These are phyloP conservation scores for Colletotrichum cordylinicola DNA, from an alignment of 2,329 filamentous ascomycete genomes.

Conservation along the genomic window DNA sequence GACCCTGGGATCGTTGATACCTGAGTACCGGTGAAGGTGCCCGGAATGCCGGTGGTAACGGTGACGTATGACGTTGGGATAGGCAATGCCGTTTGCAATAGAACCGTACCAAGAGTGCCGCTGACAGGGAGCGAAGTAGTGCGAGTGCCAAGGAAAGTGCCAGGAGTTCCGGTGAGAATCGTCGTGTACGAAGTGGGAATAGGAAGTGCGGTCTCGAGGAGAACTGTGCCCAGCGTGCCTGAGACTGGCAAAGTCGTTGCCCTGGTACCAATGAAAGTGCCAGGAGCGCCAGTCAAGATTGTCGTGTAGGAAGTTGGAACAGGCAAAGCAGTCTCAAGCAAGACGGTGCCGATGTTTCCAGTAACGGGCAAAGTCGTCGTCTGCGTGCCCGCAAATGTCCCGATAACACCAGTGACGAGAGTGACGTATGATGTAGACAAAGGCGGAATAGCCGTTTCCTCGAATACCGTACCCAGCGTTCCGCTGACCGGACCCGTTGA, in stretches of 20 bases:
- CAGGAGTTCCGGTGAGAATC: background rate
- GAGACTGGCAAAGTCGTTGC: background rate
- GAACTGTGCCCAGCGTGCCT: background rate
- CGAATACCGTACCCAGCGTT: background rate
- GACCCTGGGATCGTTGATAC: background rate
- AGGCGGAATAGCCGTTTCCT: background rate
- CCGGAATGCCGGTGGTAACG: background rate
- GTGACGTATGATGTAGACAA: background rate
- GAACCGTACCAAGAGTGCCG: background rate
- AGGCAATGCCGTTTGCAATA: background rate
- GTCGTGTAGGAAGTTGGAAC: background rate
- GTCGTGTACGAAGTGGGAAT: constrained; percentile 6
- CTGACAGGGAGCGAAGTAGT: background rate
- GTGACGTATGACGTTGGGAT: background rate
- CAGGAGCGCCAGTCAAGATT: background rate
- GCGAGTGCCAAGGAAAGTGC: background rate
- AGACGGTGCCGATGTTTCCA: background rate
- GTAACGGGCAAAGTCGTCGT: background rate
- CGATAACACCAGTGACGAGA: background rate
- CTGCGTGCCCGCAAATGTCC: background rate
- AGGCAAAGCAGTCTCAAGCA: constrained; percentile 3
- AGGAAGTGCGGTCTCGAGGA: background rate
- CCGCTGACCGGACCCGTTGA: background rate
- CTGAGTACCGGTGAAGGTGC: background rate
- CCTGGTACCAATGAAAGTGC: background rate